Conservation (phyloP, 768 basidiomycete species). For the Stropharia rugosoannulata region DNA sequence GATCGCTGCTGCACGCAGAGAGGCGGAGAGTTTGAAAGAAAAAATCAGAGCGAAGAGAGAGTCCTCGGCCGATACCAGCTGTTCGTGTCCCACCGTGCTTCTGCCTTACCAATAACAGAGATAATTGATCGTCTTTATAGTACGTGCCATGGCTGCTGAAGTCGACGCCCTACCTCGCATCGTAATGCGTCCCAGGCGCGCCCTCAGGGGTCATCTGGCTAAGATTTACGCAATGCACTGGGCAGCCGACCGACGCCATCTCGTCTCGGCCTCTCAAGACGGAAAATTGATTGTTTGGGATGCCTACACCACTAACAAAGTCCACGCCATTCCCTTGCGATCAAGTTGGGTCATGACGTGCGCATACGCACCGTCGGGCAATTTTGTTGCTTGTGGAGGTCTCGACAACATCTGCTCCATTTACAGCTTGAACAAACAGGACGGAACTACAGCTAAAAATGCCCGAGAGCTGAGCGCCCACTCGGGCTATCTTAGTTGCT, state of each 20-base stretch:
- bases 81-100: slow-evolving; percentile 52
- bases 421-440: slow-evolving; percentile 88
- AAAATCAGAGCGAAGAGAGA: slow-evolving; percentile 97
- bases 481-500: slow-evolving; percentile 97
- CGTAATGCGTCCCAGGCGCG: slow-evolving; percentile 93
- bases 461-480: slow-evolving; percentile 96
- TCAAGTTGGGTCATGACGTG: slow-evolving; percentile 99
- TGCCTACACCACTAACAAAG: slow-evolving; percentile 99
- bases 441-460: slow-evolving; percentile 77
- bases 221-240: slow-evolving; percentile 99
- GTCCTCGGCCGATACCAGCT: slow-evolving; percentile 95
- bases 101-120: slow-evolving; percentile 15
- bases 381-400: slow-evolving; percentile 97
- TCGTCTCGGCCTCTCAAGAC: slow-evolving; percentile 99
- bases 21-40: slow-evolving; percentile 97
- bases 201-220: slow-evolving; percentile 94
- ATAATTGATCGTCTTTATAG: slow-evolving; percentile 38
- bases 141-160: slow-evolving; percentile 98
- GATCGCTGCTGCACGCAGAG: slow-evolving; percentile 94
- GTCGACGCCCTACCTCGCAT: slow-evolving; percentile 95
- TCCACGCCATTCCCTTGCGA: slow-evolving; percentile 96
- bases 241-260: slow-evolving; percentile 95
- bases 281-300: slow-evolving; percentile 99
- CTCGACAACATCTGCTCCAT: slow-evolving; percentile 99
- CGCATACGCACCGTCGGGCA: slow-evolving; percentile 95